These are phyloP conservation scores for Agrocybe pediades DNA, from an alignment of 768 basidiomycete genomes.

Conservation along the genomic window DNA sequence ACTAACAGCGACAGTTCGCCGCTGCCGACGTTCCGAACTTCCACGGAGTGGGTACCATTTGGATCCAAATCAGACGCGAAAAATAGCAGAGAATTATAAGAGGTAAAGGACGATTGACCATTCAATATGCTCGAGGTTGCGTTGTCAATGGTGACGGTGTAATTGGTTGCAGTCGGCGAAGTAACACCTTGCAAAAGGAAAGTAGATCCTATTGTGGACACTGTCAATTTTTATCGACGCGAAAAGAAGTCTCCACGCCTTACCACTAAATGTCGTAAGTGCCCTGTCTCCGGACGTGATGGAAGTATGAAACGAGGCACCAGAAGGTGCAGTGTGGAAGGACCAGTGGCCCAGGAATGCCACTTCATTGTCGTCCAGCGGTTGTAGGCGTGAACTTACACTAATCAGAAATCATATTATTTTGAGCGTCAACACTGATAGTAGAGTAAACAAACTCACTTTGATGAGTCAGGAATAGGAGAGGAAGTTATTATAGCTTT, in stretches of 20 bases:
- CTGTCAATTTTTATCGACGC: background rate
- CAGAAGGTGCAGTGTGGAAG: slow-evolving; percentile 29
- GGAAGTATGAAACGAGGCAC: slow-evolving; percentile 24
- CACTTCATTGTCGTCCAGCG: slow-evolving; percentile 46
- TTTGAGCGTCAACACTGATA: slow-evolving; percentile 8
- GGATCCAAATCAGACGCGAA: slow-evolving; percentile 63
- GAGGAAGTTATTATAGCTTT: slow-evolving; percentile 49
- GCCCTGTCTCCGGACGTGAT: slow-evolving; percentile 47
- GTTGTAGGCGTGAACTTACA: slow-evolving; percentile 33
- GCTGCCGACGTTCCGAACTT: slow-evolving; percentile 59
- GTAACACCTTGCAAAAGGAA: slow-evolving; percentile 62
- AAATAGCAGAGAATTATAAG: slow-evolving; percentile 58
- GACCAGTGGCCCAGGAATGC: slow-evolving; percentile 61
- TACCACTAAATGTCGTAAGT: slow-evolving; percentile 47
- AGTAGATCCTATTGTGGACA: slow-evolving; percentile 50
- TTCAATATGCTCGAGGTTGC: slow-evolving; percentile 42
- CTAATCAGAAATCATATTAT: slow-evolving; percentile 20
- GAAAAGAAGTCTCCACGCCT: slow-evolving; percentile 13
- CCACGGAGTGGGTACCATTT: slow-evolving; percentile 45
- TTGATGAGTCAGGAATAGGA: slow-evolving; percentile 32
- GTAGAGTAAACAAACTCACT: slow-evolving; percentile 28
- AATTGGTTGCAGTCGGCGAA: slow-evolving; percentile 58
- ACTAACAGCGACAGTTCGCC: slow-evolving; percentile 48
- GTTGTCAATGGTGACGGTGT: slow-evolving; percentile 50
- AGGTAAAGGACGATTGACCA: slow-evolving; percentile 53